Evolutionary conservation across 2,329 filamentous ascomycete genomes (phyloP).

Genomic region (Epichloe glyceriae): DNA sequence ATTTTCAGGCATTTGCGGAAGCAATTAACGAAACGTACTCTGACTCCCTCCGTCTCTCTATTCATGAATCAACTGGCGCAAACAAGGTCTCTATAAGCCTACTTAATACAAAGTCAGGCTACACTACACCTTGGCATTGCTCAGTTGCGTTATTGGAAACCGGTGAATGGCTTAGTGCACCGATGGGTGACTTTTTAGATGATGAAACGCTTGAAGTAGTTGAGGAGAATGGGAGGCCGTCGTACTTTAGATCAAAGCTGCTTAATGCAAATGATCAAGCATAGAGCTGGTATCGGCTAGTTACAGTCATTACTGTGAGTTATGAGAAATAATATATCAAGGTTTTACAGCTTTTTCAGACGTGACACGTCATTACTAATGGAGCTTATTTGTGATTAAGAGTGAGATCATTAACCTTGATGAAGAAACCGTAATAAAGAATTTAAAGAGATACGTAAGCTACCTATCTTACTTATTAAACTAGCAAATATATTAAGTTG

Average conservation of each 20-base stretch:
- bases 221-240: slow-evolving; percentile 10
- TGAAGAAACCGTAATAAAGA: not conserved
- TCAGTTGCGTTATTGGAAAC: slow-evolving; percentile 9
- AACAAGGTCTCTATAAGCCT: slow-evolving; percentile 18
- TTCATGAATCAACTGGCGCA: slow-evolving; percentile 16
- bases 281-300: not conserved
- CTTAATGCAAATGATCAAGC: not conserved
- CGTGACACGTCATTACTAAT: not conserved
- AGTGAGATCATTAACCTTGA: not conserved
- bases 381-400: not conserved
- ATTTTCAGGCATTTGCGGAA: slow-evolving; percentile 15
- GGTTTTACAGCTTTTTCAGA: not conserved
- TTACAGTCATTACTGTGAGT: not conserved
- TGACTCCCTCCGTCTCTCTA: slow-evolving; percentile 16
- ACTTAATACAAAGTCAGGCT: slow-evolving; percentile 17
- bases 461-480: too few species aligned
- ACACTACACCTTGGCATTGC: slow-evolving; percentile 21
- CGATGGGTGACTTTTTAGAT: slow-evolving; percentile 13
- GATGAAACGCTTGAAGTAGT: slow-evolving; percentile 11
- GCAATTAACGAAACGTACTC: slow-evolving; percentile 16
- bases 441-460: too few species aligned
- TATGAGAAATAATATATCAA: not conserved
- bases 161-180: slow-evolving; percentile 11
- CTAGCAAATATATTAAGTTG: too few species aligned
- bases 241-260: not conserved